phyloP scores from a whole-genome alignment of 768 basidiomycete species.

The Plicaturopsis crispa region DNA sequence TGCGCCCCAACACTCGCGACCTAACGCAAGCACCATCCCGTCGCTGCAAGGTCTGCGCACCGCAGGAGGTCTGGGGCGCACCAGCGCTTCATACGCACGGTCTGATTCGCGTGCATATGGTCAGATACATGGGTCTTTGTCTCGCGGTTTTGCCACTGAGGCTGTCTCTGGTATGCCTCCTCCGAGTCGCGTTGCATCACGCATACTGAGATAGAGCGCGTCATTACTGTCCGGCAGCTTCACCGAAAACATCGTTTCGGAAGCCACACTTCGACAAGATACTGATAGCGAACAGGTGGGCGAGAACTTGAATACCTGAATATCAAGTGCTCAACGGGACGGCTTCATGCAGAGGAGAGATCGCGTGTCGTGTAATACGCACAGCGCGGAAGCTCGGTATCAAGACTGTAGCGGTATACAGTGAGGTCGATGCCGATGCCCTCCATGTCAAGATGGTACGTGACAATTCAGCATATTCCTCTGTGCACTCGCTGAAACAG shows the following conservation, averaged over 20 bases:
- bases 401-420: slow-evolving; percentile 88
- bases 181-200: too few species aligned
- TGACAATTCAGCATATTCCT: slow-evolving; percentile 1
- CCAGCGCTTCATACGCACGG: not conserved
- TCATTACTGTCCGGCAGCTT: not conserved
- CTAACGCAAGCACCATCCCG: not conserved
- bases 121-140: not conserved
- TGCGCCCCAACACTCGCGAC: not conserved
- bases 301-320: not conserved
- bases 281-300: slow-evolving; percentile 81
- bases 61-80: not conserved
- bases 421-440: slow-evolving; percentile 75
- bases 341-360: slow-evolving; percentile 65
- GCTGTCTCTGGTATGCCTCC: too few species aligned
- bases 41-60: not conserved
- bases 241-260: slow-evolving; percentile 6
- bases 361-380: slow-evolving; percentile 90
- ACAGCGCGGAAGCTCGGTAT: slow-evolving; percentile 86
- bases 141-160: not conserved
- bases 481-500: not conserved
- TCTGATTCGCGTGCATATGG: not conserved
- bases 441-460: slow-evolving; percentile 77
- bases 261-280: slow-evolving; percentile 83
- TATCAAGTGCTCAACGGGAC: not conserved
- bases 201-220: not conserved